phyloP scores from a whole-genome alignment of 176 grass and related monocot species.

The Aegilops umbellulata region DNA sequence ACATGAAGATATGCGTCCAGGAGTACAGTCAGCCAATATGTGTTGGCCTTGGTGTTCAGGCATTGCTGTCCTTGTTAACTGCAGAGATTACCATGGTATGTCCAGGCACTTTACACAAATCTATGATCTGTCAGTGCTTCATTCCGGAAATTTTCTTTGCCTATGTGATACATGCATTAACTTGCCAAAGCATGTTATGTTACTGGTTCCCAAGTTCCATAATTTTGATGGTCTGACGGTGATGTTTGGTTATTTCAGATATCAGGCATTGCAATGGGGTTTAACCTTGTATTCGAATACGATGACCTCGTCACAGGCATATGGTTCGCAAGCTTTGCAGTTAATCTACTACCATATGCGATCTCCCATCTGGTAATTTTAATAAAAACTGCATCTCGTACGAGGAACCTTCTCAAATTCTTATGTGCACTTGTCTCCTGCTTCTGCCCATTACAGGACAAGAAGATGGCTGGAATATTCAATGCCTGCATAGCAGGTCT shows the following conservation, averaged over 20 bases:
- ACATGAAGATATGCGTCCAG: constrained; percentile 70
- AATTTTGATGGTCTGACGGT: constrained; percentile 21
- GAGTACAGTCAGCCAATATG: constrained; percentile 83
- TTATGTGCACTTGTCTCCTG: constrained; percentile 34
- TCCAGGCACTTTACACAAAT: neutral
- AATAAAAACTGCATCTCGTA: neutral
- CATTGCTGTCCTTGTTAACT: constrained; percentile 76
- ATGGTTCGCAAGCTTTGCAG: constrained; percentile 58
- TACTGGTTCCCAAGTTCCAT: neutral
- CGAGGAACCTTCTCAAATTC: constrained; percentile 10
- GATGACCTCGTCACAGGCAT: constrained; percentile 71
- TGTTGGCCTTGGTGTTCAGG: constrained; percentile 73
- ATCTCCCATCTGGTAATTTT: constrained; percentile 65
- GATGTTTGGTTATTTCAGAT: constrained; percentile 65
- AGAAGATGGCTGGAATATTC: constrained; percentile 51
- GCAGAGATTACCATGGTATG: constrained; percentile 86
- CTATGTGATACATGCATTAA: neutral
- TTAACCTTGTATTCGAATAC: constrained; percentile 75
- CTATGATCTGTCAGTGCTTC: constrained; percentile 31
- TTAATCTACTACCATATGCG: constrained; percentile 72
- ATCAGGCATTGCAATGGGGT: constrained; percentile 85
- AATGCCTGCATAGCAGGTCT: constrained; percentile 67
- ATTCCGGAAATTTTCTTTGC: neutral
- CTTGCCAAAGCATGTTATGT: neutral
- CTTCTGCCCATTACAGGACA: constrained; percentile 49